Evolutionary conservation across 805 yeast species (phyloP).

Genomic region (Lachancea mirantina): DNA sequence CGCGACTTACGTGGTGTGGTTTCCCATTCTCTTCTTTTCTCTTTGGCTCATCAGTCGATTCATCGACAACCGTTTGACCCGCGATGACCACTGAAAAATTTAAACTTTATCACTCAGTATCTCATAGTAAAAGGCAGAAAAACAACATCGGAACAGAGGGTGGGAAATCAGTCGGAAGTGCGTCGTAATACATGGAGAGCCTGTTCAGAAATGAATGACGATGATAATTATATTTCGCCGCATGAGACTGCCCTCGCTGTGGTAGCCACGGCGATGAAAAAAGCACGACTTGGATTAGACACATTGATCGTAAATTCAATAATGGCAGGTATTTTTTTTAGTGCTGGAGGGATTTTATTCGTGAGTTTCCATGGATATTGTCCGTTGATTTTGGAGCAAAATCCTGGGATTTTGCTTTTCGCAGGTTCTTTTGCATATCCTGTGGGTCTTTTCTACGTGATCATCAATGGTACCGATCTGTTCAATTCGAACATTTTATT

Average conservation of each 20-base stretch:
- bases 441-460: constrained; percentile 68
- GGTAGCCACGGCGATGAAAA: constrained; percentile 81
- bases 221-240: constrained; percentile 58
- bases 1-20: no score
- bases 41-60: no score
- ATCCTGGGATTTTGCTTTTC: constrained; percentile 48
- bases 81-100: no score
- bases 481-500: constrained; percentile 69
- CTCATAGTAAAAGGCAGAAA: no score
- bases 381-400: constrained; percentile 34
- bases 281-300: constrained; percentile 57
- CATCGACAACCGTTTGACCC: no score
- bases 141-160: no score
- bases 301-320: constrained; percentile 56
- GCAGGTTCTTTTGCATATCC: constrained; percentile 60
- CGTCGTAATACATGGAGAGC: no score
- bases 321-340: constrained; percentile 62
- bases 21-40: no score
- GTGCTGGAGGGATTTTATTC: constrained; percentile 67
- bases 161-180: no score
- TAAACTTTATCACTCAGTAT: no score
- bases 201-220: constrained; percentile 33
- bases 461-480: constrained; percentile 66
- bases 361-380: constrained; percentile 47
- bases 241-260: constrained; percentile 79